Conservation (phyloP, 129 eudicot genomes). For the Lactuca sativa region DNA sequence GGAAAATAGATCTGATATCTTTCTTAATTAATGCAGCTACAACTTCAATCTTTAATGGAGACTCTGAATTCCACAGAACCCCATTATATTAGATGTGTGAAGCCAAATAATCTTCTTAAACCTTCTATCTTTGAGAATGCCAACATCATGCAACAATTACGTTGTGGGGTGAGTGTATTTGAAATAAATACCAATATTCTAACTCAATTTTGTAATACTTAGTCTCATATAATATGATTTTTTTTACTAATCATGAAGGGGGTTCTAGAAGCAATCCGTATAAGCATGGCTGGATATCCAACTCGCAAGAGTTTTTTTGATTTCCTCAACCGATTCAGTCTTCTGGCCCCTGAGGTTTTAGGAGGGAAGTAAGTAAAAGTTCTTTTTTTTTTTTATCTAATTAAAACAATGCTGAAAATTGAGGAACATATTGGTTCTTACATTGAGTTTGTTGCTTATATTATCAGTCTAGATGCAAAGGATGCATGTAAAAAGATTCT, state of each 20-base stretch:
- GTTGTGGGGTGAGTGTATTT: slow-evolving; percentile 91
- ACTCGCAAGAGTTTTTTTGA: slow-evolving; percentile 89
- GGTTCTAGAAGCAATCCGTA: slow-evolving; percentile 97
- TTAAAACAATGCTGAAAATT: not conserved
- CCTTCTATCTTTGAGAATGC: slow-evolving; percentile 92
- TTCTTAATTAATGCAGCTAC: slow-evolving; percentile 58
- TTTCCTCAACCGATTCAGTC: slow-evolving; percentile 82
- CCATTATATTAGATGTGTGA: slow-evolving; percentile 97
- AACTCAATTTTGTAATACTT: slow-evolving; percentile 2
- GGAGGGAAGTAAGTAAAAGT: slow-evolving; percentile 69
- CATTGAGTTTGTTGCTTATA: slow-evolving; percentile 19
- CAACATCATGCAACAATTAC: slow-evolving; percentile 90
- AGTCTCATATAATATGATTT: slow-evolving; percentile 25
- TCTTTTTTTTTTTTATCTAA: not conserved
- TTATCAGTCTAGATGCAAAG: slow-evolving; percentile 78
- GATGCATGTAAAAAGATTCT: slow-evolving; percentile 81
- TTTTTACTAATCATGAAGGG: slow-evolving; percentile 61
- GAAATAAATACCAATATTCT: not conserved
- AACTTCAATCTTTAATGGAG: slow-evolving; percentile 91
- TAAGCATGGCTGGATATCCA: slow-evolving; percentile 98
- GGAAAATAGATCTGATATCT: slow-evolving; percentile 26
- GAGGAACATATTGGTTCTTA: slow-evolving; percentile 20
- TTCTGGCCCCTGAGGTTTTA: slow-evolving; percentile 89
- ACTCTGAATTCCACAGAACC: slow-evolving; percentile 97
- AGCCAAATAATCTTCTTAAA: slow-evolving; percentile 93